These are phyloP conservation scores for Mycena belliarum DNA, from an alignment of 768 basidiomycete species.

Conservation along the genomic window DNA sequence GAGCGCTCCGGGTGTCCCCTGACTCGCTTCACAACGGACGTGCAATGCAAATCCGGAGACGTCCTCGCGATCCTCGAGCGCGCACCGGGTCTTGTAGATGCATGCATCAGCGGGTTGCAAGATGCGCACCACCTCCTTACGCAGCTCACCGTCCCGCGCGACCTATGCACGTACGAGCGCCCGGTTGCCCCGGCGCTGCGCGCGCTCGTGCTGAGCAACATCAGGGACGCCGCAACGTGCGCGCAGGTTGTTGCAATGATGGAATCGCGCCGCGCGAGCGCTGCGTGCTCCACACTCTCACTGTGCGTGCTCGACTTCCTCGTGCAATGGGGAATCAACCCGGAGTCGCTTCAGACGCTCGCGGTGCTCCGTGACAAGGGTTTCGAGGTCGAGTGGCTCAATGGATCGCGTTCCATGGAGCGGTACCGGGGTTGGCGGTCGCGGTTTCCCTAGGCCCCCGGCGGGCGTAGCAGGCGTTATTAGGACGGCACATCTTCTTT, in stretches of 20 bases:
- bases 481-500: no score
- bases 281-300: background rate
- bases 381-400: background rate
- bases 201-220: background rate
- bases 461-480: no score
- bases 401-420: slow-evolving; percentile 1
- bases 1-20: background rate
- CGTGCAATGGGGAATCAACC: background rate
- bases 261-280: background rate
- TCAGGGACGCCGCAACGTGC: background rate
- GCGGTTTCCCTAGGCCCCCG: background rate
- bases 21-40: slow-evolving; percentile 1
- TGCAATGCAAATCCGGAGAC: background rate
- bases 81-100: background rate
- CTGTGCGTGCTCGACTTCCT: slow-evolving; percentile 8
- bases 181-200: background rate
- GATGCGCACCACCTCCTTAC: background rate
- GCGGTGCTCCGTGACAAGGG: background rate
- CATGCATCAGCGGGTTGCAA: background rate
- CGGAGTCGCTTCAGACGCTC: background rate
- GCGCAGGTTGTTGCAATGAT: background rate
- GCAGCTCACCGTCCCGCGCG: background rate
- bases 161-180: background rate
- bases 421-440: slow-evolving; percentile 2
- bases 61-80: background rate